A percentile compares a stretch with the other conserved stretches of the same genome.
Conservation (phyloP, 164 flowering plant species). For the Paratinospora sagittata region DNA sequence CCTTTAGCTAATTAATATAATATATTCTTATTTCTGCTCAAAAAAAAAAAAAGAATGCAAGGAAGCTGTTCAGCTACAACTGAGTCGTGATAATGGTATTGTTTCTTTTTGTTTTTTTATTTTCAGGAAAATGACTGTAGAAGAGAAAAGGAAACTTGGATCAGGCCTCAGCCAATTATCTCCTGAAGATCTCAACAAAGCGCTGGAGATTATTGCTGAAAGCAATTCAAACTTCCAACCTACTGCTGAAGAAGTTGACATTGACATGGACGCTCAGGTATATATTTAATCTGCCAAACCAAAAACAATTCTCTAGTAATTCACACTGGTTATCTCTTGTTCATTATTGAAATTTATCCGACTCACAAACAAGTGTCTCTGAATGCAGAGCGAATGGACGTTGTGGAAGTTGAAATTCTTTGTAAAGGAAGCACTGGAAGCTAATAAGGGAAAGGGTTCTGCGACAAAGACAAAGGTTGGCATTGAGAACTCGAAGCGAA, state of each 20-base stretch:
- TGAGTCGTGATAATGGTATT: no score
- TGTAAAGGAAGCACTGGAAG: slow-evolving; percentile 58
- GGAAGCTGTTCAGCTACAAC: no score
- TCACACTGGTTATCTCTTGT: not conserved
- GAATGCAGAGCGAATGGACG: slow-evolving; percentile 75
- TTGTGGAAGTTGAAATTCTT: slow-evolving; percentile 80
- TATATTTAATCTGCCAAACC: not conserved
- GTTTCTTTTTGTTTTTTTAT: not conserved
- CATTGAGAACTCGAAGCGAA: slow-evolving; percentile 45
- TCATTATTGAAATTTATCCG: not conserved
- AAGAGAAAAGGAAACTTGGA: slow-evolving; percentile 76
- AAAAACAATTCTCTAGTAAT: not conserved
- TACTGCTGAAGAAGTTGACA: slow-evolving; percentile 67
- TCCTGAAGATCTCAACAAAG: slow-evolving; percentile 71
- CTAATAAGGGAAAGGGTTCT: slow-evolving; percentile 35
- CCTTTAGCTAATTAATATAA: no score
- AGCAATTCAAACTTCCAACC: slow-evolving; percentile 64
- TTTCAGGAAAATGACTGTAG: slow-evolving; percentile 64
- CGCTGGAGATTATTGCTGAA: slow-evolving; percentile 74
- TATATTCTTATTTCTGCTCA: no score
- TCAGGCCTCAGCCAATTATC: slow-evolving; percentile 51
- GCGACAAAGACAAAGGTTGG: slow-evolving; percentile 32
- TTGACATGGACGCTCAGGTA: slow-evolving; percentile 91
- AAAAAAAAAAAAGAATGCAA: no score
- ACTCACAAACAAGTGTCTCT: not conserved